A percentile compares a stretch with the other conserved stretches of the same genome.
Evolutionary conservation across 1,284 basidiomycete species (phyloP).

Genomic region (Ganoderma lingzhi): DNA sequence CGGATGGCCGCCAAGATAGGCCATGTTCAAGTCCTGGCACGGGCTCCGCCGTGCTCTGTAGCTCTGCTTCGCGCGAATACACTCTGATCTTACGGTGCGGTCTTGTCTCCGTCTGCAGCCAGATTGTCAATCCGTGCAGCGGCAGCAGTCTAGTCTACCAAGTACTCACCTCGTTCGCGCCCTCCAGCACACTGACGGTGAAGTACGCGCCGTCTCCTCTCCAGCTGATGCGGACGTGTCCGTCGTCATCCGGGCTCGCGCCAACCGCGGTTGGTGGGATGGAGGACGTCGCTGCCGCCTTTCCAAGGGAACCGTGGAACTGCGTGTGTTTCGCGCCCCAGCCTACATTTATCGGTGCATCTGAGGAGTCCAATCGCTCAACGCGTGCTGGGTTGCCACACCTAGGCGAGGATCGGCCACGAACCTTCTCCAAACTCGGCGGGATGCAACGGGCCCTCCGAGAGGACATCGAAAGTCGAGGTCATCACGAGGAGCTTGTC

Average conservation of each 20-base stretch:
- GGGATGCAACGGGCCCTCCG: slow-evolving; percentile 78
- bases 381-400: too few relatives aligned
- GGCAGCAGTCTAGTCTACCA: background rate
- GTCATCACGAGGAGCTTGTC: slow-evolving; percentile 91
- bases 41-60: slow-evolving; percentile 89
- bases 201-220: slow-evolving; percentile 93
- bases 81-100: slow-evolving; percentile 73
- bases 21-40: slow-evolving; percentile 85
- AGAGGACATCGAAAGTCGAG: slow-evolving; percentile 87
- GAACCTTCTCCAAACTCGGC: slow-evolving; percentile 87
- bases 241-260: slow-evolving; percentile 78
- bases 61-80: slow-evolving; percentile 80
- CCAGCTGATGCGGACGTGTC: slow-evolving; percentile 85
- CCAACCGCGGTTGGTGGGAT: slow-evolving; percentile 53
- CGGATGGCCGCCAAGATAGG: slow-evolving; percentile 90
- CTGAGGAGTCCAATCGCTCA: slow-evolving; percentile 47
- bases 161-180: slow-evolving; percentile 28
- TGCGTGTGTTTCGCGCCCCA: slow-evolving; percentile 99
- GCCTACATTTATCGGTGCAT: slow-evolving; percentile 92
- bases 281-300: slow-evolving; percentile 77
- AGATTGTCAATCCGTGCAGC: background rate
- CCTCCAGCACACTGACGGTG: slow-evolving; percentile 76
- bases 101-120: slow-evolving; percentile 30
- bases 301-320: slow-evolving; percentile 97
- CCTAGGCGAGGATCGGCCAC: slow-evolving; percentile 17